Evolutionary conservation across 148 eudicot genomes (phyloP), one percentile per base, ranked within the genome.

Genomic region (Euryodendron excelsum): DNA sequence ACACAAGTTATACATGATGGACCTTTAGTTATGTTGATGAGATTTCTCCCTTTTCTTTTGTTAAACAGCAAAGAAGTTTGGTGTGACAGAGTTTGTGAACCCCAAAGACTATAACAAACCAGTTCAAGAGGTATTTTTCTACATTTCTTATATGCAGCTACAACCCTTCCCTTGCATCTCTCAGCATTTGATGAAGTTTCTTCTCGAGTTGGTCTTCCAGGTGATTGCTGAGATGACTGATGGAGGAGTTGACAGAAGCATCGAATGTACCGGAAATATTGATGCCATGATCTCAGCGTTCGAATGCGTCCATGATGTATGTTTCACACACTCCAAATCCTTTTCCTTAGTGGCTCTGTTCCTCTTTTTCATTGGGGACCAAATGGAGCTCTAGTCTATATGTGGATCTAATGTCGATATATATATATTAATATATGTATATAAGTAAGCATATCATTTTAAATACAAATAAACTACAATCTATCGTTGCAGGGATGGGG

Each of bases 301-400:
- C 31, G 96, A 93, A 83, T 91, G 96, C 67, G 93, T 91, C 77
- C 98, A 93, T 76, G 98, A 93, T 86, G 97, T 91, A 88, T 25
- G 89, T 50, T 76, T 65, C 2, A 11, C 36, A 45, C 20, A 30
- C 14, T 33, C 4, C 11, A 3, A 8, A 25, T 3, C 64, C 5
- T 27, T 10, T 11, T 25, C 1, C 4, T 41, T 41, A 3, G 0
- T 13, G 11, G 14, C 11, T 48, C 11, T 48, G 12, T 48, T 14
- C 15, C 53, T 48, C 53, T 48, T 48, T 48, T 14, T 48, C 53
- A 48, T 48, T 48, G 53, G 0, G 13, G 11, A 48, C 14, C 2
- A 10, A 48, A 13, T 14, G 53, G 17, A 8, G 17, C 11, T 10
- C 45, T 41, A 41, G 45, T 4, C 45, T 41, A 41, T 9, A 41